Base-by-base conservation (phyloP, 2,329 filamentous ascomycete species). In the Aspergillus sp. region DNA sequence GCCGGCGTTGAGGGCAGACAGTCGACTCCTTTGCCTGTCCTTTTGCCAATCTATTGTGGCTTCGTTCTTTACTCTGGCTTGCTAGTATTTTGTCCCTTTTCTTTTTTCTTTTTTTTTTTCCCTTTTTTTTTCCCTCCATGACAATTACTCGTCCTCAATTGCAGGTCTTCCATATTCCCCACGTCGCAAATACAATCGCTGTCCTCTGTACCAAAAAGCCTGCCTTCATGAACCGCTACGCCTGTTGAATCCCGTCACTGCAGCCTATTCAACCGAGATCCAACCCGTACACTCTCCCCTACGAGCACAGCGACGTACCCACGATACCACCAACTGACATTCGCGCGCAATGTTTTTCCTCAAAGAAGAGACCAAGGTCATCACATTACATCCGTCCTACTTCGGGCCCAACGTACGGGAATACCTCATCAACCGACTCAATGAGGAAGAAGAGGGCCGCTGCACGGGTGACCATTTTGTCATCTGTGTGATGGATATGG, bases 381-480 rank as follows among this genome's bases (percentile, higher is more conserved):
- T 97, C 61, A 90, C 88, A 58, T 80, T 98, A 62, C 93, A 98
- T 65, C 93, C 93, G 29, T 97, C 91, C 8, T 98, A 94, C 73
- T 97, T 98, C 66, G 90, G 90, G 48, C 85, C 88, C 53, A 88
- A 93, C 65, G 94, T 96, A 76, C 85, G 91, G 60, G 86, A 94
- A 57, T 83, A 94, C 59, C 86, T 98, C 36, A 91, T 86, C 44
- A 85, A 86, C 57, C 89, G 91, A 69, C 81, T 98, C 29, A 79
- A 95, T 54, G 85, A 87, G 63, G 91, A 97, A 65, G 88, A 96
- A 52, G 93, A 98, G 72, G 93, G 93, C 27, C 91, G 87, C 38
- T 96, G 90, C 69, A 93, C 89, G 3, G 93, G 93, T 48, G 88
- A 88, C 66, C 96, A 94, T 75, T 97, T 93, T 70, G 94, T 98